Base-by-base conservation (phyloP, 805 yeast genomes). In the Lachancea sp. region DNA sequence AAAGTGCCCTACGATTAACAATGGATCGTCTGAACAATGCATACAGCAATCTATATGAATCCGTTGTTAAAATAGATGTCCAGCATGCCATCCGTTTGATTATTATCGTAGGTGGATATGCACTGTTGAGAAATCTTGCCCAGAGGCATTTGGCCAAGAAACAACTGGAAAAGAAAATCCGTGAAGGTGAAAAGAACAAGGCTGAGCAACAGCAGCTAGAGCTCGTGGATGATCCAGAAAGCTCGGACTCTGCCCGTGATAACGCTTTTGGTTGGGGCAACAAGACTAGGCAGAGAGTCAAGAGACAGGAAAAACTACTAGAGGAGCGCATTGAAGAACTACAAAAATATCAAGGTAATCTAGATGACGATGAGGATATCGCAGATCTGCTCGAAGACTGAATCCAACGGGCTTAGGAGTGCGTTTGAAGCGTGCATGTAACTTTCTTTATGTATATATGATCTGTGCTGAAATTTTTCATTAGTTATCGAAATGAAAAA, bases 201-300 rank as follows among this genome's bases (percentile, higher is more conserved):
- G 53, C 58, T 19, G 65, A 64, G n/a, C 64, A 63, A 17, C 58
- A 51, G 5, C 23, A 21, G 11, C 65, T 65, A 11, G 54, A 55
- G 7, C 42, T 62, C 12, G 49, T 65, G 4, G 69, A 63, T 9
- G 54, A 60, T 25, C 67, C 69, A 31, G 65, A 60, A 20, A 52
- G 55, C 23, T 68, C 64, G 18, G 63, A 57, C 21, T 52, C 58
- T 25, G 70, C 65, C 22, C 60, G 67, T 35, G 58, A 66, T 31
- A 64, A 65, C 29, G 48, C 69, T 4, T 83, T 83, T 68, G 90
- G 92, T 21, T 83, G 88, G 87, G 92, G 92, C 41, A 83, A 83
- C 58, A 71, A 72, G 54, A 82, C 89, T 5, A 74, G 89, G 66
- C 67, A 68, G 48, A 69, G 68, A 43, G 76, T 75, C 30, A 73